Percentiles rank a stretch among this genome's conserved stretches.
Evolutionary conservation across 2,329 filamentous ascomycete species (phyloP).

Genomic region (Calonectria pauciramosa): DNA sequence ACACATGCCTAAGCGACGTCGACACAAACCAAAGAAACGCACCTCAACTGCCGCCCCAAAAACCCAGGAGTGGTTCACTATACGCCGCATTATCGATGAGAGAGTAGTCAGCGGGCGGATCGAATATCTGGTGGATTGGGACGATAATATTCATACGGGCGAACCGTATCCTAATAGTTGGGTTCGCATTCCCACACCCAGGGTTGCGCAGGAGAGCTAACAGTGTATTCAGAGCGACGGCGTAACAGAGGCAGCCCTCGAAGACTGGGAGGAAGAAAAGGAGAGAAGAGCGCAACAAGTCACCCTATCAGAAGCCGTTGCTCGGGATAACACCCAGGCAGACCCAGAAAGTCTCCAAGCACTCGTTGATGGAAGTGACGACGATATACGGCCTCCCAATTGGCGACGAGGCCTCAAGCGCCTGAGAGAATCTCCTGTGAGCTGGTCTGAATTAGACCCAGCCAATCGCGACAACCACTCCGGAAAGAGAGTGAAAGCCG

Average conservation of each 20-base stretch:
- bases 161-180: constrained; percentile 51
- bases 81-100: constrained; percentile 54
- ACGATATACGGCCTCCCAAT: constrained; percentile 46
- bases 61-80: constrained; percentile 50
- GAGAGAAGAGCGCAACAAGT: constrained; percentile 16
- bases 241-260: constrained; percentile 48
- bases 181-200: constrained; percentile 41
- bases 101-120: constrained; percentile 40
- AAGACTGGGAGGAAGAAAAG: constrained; percentile 52
- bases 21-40: constrained; percentile 36
- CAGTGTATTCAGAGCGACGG: constrained; percentile 42
- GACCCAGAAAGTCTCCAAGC: background rate
- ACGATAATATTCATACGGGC: constrained; percentile 49
- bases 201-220: constrained; percentile 38
- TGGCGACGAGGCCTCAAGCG: constrained; percentile 39
- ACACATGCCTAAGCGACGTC: constrained; percentile 50
- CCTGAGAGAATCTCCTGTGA: constrained; percentile 28
- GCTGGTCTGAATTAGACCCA: constrained; percentile 28
- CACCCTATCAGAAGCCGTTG: background rate
- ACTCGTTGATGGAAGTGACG: constrained; percentile 21
- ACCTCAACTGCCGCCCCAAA: constrained; percentile 34
- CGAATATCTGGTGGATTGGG: constrained; percentile 57
- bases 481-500: constrained; percentile 39
- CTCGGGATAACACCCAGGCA: background rate
- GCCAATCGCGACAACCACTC: constrained; percentile 33